Conservation (phyloP, 768 basidiomycete species). For the Tubosaeta sp. region DNA sequence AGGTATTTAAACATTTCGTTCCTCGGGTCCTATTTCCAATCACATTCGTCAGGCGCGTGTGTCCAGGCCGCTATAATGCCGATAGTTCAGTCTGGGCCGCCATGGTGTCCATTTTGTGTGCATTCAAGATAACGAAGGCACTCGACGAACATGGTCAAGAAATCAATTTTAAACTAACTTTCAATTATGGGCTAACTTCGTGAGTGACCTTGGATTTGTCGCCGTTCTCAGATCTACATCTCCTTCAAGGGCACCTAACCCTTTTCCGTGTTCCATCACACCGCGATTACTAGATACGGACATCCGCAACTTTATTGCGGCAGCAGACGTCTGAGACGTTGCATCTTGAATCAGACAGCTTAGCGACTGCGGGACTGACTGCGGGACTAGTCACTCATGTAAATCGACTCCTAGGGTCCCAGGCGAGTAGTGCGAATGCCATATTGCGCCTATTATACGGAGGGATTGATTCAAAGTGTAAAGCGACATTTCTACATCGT, state of each 20-base stretch:
- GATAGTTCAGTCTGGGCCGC: not conserved
- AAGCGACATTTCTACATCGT: not conserved
- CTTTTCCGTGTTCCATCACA: not conserved
- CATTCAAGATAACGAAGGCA: not conserved
- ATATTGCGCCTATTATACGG: too few species aligned
- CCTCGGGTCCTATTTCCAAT: not conserved
- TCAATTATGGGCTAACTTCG: not conserved
- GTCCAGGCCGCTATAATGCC: not conserved
- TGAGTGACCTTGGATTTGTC: not conserved
- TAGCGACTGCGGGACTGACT: not conserved
- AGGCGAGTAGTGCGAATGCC: too few species aligned
- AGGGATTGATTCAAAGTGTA: not conserved
- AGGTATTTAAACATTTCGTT: not conserved
- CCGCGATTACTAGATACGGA: not conserved
- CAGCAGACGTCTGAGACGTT: not conserved
- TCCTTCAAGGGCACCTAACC: not conserved
- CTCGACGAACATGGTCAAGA: not conserved
- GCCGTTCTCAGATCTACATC: not conserved
- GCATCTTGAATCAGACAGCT: not conserved
- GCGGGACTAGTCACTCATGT: too few species aligned
- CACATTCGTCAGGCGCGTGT: not conserved
- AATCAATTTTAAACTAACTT: not conserved
- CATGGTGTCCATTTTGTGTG: not conserved
- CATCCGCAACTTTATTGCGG: not conserved
- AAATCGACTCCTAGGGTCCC: too few species aligned